Base-by-base conservation (phyloP, 441 rosid genomes). In the Sinapis alba region DNA sequence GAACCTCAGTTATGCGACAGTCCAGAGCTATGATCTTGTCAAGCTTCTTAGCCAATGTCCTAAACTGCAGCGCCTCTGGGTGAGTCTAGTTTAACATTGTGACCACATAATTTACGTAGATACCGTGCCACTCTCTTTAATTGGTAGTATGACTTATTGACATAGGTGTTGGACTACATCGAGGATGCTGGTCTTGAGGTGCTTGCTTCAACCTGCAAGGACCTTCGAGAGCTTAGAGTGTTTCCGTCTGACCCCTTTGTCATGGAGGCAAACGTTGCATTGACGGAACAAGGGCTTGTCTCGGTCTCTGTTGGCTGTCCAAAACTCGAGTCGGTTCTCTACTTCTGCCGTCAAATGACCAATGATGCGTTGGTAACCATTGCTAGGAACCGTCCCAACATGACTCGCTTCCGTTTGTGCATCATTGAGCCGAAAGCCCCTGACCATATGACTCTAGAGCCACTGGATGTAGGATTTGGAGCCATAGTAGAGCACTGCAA, bases 391-490 rank as follows among this genome's bases (percentile, higher is more conserved):
- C 73, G 97, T 18, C 97, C 97, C 5, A 90, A 88, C 82, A 60
- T 94, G 80, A 89, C 88, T 13, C 87, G 97, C 51, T 94, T 94
- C 83, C 92, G 98, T 6, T 91, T 94, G 72, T 90, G 97, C 79
- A 90, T 92, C 78, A 87, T 94, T 36, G 93, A 90, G 59, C 99
- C 97, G 10, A 82, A 56, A 54, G 78, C 82, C 11, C 90, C 92
- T 1, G 99, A 94, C 79, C 87, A 90, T 72, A 34, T 83, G 71
- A 92, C 97, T 68, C 82, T 67, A 20, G 82, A 88, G 86, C 90
- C 99, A 53, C 90, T 94, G 7, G 99, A 94, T 80, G 81, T 78
- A 59, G 99, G 99, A 36, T 94, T 94, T 76, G 97, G 98, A 69
- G 97, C 97, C 77, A 90, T 94, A 79, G 97, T 90, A 62, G 83